phyloP scores from a whole-genome alignment of 2,329 filamentous ascomycete species.

The Epichloe brachyelytri region DNA sequence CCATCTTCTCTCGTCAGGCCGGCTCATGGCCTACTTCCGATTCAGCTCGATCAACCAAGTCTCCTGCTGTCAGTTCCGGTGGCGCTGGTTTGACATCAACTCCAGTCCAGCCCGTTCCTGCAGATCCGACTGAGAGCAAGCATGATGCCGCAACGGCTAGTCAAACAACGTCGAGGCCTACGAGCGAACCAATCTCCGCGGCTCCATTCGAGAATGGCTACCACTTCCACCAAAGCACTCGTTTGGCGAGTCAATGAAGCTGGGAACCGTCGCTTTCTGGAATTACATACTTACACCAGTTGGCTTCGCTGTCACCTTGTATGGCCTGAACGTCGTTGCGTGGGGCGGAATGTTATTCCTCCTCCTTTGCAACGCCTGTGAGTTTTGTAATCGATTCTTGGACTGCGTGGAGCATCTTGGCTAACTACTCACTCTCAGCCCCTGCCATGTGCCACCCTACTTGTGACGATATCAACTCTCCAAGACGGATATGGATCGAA shows the following conservation, averaged over 20 bases:
- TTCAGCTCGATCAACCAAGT: slow-evolving; percentile 9
- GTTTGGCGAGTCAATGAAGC: slow-evolving; percentile 43
- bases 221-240: slow-evolving; percentile 49
- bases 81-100: not conserved
- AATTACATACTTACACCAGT: slow-evolving; percentile 61
- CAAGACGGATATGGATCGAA: slow-evolving; percentile 75
- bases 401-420: not conserved
- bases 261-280: slow-evolving; percentile 50
- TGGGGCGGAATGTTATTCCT: slow-evolving; percentile 91
- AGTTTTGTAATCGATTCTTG: not conserved
- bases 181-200: slow-evolving; percentile 16
- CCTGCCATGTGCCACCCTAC: slow-evolving; percentile 59
- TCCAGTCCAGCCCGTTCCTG: not conserved
- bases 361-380: slow-evolving; percentile 56
- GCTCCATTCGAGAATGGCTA: slow-evolving; percentile 49
- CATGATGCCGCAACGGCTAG: slow-evolving; percentile 8
- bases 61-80: not conserved
- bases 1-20: slow-evolving; percentile 18
- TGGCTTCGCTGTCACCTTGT: slow-evolving; percentile 66
- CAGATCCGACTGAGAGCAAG: slow-evolving; percentile 3
- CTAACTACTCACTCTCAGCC: slow-evolving; percentile 16
- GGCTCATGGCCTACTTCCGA: slow-evolving; percentile 8
- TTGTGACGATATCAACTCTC: slow-evolving; percentile 62
- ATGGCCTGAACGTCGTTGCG: slow-evolving; percentile 70
- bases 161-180: slow-evolving; percentile 9